A percentile compares a stretch with the other conserved stretches of the same genome.
Evolutionary conservation across 2,329 filamentous ascomycete genomes (phyloP).

Genomic region (Harringtonia lauricola): DNA sequence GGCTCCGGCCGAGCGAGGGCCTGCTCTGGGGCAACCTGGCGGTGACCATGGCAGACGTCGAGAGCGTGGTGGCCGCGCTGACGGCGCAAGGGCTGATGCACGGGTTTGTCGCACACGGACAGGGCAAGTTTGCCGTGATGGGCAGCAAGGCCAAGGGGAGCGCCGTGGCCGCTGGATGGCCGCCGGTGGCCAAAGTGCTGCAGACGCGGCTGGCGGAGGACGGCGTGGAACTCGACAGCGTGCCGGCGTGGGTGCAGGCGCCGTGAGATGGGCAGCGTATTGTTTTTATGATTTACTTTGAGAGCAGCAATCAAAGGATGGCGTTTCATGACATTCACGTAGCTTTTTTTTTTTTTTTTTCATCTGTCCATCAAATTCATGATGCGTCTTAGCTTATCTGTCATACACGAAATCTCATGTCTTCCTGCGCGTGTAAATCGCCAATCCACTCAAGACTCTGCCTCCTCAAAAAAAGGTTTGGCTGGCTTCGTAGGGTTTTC

Average conservation of each 20-base stretch:
- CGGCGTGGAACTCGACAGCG: constrained; percentile 37
- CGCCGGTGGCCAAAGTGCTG: constrained; percentile 60
- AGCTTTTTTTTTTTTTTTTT: not conserved
- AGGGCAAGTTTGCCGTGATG: constrained; percentile 69
- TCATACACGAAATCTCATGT: not conserved
- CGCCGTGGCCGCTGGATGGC: constrained; percentile 63
- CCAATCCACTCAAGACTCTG: not conserved
- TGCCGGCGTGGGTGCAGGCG: constrained; percentile 21
- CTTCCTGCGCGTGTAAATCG: not conserved
- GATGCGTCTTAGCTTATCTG: not conserved
- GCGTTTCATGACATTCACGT: not conserved
- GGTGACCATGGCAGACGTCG: constrained; percentile 54
- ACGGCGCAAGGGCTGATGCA: constrained; percentile 71
- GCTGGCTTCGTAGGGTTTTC: too few species aligned
- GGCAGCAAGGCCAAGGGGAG: constrained; percentile 59
- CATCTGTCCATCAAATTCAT: not conserved
- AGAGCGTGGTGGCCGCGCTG: constrained; percentile 65
- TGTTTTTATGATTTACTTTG: not conserved
- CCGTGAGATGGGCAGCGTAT: constrained; percentile 1
- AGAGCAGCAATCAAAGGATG: too few species aligned
- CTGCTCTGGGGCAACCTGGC: constrained; percentile 52
- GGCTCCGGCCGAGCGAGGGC: constrained; percentile 45
- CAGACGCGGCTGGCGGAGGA: constrained; percentile 47
- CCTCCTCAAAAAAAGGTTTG: too few species aligned
- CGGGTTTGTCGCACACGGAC: constrained; percentile 72